phyloP scores from a whole-genome alignment of 495 filamentous ascomycete genomes.

The Paragyromitra xinjiangensis region DNA sequence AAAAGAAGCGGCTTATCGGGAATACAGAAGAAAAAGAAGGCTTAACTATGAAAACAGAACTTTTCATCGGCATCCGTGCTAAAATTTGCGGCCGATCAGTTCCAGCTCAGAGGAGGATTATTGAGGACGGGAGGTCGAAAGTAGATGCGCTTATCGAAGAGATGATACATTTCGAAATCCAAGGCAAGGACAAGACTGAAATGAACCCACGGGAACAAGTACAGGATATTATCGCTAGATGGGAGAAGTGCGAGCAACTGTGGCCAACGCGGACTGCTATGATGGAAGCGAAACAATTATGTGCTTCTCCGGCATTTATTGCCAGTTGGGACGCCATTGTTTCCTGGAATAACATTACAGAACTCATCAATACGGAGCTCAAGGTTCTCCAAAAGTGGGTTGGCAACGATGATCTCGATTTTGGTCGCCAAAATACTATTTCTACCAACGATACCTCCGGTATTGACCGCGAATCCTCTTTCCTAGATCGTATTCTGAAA shows the following conservation, averaged over 20 bases:
- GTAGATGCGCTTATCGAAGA: constrained; percentile 79
- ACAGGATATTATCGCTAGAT: constrained; percentile 83
- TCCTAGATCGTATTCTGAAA: constrained; percentile 96
- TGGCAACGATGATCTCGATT: constrained; percentile 93
- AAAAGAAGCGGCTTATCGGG: constrained; percentile 93
- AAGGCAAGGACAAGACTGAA: constrained; percentile 89
- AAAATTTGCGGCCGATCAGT: constrained; percentile 83
- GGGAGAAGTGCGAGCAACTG: constrained; percentile 83
- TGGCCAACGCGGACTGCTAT: constrained; percentile 83
- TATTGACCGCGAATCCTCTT: constrained; percentile 85
- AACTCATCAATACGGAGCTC: constrained; percentile 94
- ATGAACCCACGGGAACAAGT: constrained; percentile 88
- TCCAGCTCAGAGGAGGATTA: constrained; percentile 79
- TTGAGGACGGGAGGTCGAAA: constrained; percentile 77
- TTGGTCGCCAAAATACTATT: constrained; percentile 68
- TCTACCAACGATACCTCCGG: constrained; percentile 68
- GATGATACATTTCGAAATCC: constrained; percentile 90
- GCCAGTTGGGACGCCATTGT: constrained; percentile 87
- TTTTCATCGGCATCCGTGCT: constrained; percentile 89
- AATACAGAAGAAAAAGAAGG: constrained; percentile 76
- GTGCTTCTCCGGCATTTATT: constrained; percentile 75
- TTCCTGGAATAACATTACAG: constrained; percentile 97
- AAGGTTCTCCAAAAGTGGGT: constrained; percentile 93
- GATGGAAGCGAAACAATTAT: constrained; percentile 73
- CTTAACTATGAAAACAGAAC: constrained; percentile 76